Evolutionary conservation across 2,329 filamentous ascomycete genomes (phyloP).

Genomic region (Dothistroma septosporum): DNA sequence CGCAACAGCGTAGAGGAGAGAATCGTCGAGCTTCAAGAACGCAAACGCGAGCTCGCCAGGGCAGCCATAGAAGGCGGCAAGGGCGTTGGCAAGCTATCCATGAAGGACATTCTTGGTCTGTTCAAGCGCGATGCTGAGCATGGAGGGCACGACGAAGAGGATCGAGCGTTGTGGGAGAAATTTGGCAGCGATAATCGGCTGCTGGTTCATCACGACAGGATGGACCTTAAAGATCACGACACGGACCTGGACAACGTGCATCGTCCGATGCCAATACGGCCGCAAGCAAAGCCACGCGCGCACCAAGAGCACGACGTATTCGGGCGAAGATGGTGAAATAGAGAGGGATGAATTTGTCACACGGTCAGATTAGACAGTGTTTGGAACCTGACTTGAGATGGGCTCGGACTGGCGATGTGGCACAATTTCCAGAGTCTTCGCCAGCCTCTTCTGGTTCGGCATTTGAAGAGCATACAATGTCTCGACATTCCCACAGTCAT

Average conservation of each 20-base stretch:
- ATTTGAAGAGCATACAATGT: background rate
- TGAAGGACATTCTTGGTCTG: conserved; percentile 89
- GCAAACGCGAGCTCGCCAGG: conserved; percentile 87
- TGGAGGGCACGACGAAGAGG: conserved; percentile 36
- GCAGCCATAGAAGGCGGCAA: conserved; percentile 82
- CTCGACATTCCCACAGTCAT: background rate
- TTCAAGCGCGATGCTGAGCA: conserved; percentile 68
- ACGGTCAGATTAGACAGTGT: background rate
- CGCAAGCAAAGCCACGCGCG: conserved; percentile 17
- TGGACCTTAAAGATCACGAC: conserved; percentile 1
- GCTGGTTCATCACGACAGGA: conserved; percentile 28
- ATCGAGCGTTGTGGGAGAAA: conserved; percentile 39
- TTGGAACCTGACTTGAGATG: background rate
- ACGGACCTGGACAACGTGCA: conserved; percentile 8
- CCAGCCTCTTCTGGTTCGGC: background rate
- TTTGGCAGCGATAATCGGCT: conserved; percentile 35
- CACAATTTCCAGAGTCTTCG: background rate
- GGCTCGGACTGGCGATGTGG: background rate
- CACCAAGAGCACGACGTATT: conserved; percentile 34
- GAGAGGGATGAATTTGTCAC: background rate
- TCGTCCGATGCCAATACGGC: conserved; percentile 16
- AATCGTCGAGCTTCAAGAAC: conserved; percentile 90
- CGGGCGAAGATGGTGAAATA: conserved; percentile 34
- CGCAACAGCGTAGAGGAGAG: conserved; percentile 83
- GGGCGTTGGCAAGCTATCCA: conserved; percentile 75